A percentile compares a stretch with the other conserved stretches of the same genome.
phyloP scores from a whole-genome alignment of 805 yeast species.

The Barnettozyma vustinii region DNA sequence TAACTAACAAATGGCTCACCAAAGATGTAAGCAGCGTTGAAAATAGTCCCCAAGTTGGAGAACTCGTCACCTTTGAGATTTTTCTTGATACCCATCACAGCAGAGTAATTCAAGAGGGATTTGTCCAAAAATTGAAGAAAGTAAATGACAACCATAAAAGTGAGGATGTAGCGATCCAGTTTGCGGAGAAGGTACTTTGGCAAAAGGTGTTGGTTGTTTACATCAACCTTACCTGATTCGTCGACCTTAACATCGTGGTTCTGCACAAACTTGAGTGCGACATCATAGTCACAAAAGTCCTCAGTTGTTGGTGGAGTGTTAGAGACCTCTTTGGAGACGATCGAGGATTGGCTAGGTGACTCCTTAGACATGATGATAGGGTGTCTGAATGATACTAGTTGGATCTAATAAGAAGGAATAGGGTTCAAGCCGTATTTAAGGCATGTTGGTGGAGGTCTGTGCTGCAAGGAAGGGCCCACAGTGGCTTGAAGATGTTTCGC shows the following conservation, averaged over 20 bases:
- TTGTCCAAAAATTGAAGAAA: conserved; percentile 53
- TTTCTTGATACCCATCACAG: conserved; percentile 55
- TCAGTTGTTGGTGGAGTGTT: too few species aligned
- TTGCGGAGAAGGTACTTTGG: conserved; percentile 9
- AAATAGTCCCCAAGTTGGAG: conserved; percentile 45
- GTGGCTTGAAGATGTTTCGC: too few species aligned
- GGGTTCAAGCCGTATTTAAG: too few species aligned
- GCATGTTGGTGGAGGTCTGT: too few species aligned
- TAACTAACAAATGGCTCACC: conserved; percentile 43
- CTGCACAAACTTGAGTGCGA: conserved; percentile 5
- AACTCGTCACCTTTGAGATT: conserved; percentile 42
- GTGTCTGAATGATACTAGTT: too few species aligned
- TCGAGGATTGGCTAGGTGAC: conserved; percentile 15
- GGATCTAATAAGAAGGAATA: too few species aligned
- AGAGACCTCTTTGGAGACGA: not conserved
- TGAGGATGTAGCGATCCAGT: conserved; percentile 14
- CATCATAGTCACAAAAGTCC: conserved; percentile 6
- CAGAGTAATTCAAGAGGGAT: conserved; percentile 49
- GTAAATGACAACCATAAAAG: conserved; percentile 41
- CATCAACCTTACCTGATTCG: not conserved
- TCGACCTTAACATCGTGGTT: not conserved
- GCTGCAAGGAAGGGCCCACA: too few species aligned
- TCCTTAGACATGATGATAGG: too few species aligned
- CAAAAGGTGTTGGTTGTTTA: conserved; percentile 1
- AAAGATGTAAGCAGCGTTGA: conserved; percentile 44